Evolutionary conservation across 2,329 filamentous ascomycete species (phyloP).

Genomic region (Colletotrichum spinosum): DNA sequence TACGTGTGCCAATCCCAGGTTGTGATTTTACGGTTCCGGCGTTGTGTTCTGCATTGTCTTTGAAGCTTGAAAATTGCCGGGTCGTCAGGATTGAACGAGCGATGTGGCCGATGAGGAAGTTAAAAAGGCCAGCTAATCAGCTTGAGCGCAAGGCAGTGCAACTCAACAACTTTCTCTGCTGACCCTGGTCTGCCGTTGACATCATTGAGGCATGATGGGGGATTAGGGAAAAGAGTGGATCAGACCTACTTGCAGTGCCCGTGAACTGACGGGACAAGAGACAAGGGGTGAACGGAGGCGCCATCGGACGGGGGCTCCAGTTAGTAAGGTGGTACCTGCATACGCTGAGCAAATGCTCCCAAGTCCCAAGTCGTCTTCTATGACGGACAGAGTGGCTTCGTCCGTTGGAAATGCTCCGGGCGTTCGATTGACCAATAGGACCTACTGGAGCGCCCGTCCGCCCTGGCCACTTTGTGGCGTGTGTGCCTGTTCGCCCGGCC

Average conservation of each 20-base stretch:
- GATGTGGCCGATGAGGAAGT: neutral
- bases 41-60: slow-evolving; percentile 9
- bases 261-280: slow-evolving; percentile 4
- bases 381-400: slow-evolving; percentile 15
- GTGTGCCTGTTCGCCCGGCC: slow-evolving; percentile 14
- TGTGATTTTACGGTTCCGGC: slow-evolving; percentile 20
- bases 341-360: too few species aligned
- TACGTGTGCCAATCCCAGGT: slow-evolving; percentile 2
- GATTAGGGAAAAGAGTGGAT: slow-evolving; percentile 29
- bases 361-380: slow-evolving; percentile 10
- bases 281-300: slow-evolving; percentile 12
- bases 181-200: slow-evolving; percentile 35
- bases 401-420: slow-evolving; percentile 33
- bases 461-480: slow-evolving; percentile 28
- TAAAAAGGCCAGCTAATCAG: neutral
- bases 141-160: slow-evolving; percentile 23
- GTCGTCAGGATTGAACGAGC: neutral
- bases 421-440: slow-evolving; percentile 29
- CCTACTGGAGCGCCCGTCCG: slow-evolving; percentile 10
- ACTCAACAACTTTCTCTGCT: slow-evolving; percentile 34
- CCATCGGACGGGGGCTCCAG: neutral
- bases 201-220: slow-evolving; percentile 36
- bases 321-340: slow-evolving; percentile 7
- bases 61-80: neutral
- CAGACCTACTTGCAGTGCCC: slow-evolving; percentile 7